A percentile compares a stretch with the other conserved stretches of the same genome.
Conservation (phyloP, 345 rosid species). For the Heritiera fomes region DNA sequence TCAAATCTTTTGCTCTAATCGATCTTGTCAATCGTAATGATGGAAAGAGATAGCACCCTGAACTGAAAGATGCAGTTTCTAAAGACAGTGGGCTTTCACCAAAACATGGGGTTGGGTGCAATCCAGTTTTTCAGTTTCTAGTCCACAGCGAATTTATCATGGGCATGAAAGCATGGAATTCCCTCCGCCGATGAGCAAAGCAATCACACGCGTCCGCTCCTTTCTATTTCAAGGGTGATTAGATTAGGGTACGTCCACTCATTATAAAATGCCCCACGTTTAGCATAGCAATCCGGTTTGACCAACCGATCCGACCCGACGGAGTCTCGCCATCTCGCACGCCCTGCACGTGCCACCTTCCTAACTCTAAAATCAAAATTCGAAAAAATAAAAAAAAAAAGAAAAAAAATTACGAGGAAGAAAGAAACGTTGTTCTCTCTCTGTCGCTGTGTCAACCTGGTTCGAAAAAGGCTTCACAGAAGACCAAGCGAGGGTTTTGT, state of each 20-base stretch:
- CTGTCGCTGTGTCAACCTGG: conserved; percentile 27
- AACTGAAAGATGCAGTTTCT: neutral
- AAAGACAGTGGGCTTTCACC: neutral
- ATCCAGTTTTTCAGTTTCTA: neutral
- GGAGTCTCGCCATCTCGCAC: conserved; percentile 14
- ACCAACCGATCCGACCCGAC: neutral
- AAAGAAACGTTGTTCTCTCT: conserved; percentile 28
- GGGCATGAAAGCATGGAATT: neutral
- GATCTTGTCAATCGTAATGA: too few species aligned
- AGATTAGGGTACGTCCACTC: too few species aligned
- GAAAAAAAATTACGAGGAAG: conserved; percentile 27
- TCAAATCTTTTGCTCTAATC: too few species aligned
- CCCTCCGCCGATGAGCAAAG: neutral
- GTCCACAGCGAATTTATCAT: neutral
- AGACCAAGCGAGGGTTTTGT: conserved; percentile 35
- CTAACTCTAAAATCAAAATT: conserved; percentile 18
- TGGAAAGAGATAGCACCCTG: neutral
- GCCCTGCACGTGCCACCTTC: conserved; percentile 36
- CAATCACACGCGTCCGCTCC: conserved; percentile 24
- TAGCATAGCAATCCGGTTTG: neutral
- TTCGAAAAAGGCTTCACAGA: conserved; percentile 29
- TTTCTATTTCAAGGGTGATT: conserved; percentile 23
- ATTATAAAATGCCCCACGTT: too few species aligned
- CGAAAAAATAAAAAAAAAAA: conserved; percentile 14
- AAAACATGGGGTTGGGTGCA: neutral